Conservation (phyloP, 306 rosid species). For the Quercus rubra region DNA sequence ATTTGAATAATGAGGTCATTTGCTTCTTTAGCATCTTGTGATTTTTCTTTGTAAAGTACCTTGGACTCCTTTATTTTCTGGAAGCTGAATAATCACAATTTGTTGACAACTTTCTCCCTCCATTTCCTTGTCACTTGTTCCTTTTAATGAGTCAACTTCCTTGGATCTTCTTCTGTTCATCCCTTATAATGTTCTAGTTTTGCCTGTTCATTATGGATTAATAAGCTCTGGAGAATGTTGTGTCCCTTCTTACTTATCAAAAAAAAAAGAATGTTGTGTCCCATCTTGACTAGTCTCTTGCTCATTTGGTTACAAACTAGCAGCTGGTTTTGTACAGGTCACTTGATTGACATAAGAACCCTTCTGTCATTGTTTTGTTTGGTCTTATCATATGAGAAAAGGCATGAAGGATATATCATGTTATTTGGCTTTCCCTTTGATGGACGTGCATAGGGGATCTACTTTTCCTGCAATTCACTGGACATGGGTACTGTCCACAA, state of each 20-base stretch:
- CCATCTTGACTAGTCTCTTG: neutral
- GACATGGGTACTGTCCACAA: neutral
- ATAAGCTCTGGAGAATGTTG: neutral
- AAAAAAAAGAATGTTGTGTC: no score
- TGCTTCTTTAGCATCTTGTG: neutral
- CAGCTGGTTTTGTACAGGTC: neutral
- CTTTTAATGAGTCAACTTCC: neutral
- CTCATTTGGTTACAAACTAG: neutral
- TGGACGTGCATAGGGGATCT: neutral
- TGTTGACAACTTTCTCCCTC: neutral
- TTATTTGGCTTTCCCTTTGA: neutral
- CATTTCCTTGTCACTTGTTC: neutral
- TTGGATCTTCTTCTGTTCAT: neutral
- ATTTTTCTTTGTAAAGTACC: neutral
- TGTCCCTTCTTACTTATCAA: no score
- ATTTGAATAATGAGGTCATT: neutral
- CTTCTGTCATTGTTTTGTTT: neutral
- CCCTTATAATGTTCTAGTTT: no score
- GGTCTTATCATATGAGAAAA: neutral
- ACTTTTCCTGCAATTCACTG: neutral
- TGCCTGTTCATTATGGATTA: no score
- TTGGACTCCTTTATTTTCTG: neutral
- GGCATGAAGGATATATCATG: neutral
- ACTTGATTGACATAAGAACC: neutral
- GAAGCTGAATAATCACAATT: neutral